Percentiles rank a stretch among this genome's conserved stretches.
phyloP scores from a whole-genome alignment of 2,329 filamentous ascomycete species.

The Hypomyces rosellus region DNA sequence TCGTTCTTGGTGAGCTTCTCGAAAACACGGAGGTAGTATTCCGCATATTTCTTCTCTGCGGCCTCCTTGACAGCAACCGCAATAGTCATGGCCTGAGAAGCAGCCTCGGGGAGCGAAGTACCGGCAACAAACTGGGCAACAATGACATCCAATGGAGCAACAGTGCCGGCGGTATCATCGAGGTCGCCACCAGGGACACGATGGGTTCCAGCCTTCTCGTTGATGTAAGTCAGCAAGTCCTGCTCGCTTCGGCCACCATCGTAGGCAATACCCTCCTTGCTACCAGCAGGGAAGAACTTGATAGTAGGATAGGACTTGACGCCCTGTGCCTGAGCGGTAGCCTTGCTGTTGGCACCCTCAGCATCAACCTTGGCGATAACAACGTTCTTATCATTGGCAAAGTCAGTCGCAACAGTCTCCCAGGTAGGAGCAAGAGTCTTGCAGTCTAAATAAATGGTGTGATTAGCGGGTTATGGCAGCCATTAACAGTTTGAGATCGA shows the following conservation, averaged over 20 bases:
- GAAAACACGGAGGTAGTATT: constrained; percentile 91
- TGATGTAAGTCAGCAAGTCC: constrained; percentile 74
- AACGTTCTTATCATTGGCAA: constrained; percentile 68
- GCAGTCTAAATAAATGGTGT: constrained; percentile 62
- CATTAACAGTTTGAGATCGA: not conserved
- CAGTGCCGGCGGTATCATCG: constrained; percentile 71
- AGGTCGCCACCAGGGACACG: constrained; percentile 75
- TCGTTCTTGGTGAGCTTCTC: constrained; percentile 75
- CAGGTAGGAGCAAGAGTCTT: constrained; percentile 86
- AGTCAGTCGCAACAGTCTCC: constrained; percentile 81
- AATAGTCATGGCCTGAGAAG: constrained; percentile 65
- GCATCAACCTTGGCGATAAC: constrained; percentile 93
- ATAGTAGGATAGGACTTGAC: constrained; percentile 91
- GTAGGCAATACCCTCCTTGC: constrained; percentile 66
- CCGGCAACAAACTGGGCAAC: constrained; percentile 67
- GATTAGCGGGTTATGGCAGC: constrained; percentile 3
- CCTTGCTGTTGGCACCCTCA: constrained; percentile 80
- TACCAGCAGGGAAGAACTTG: constrained; percentile 91
- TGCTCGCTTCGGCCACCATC: constrained; percentile 68
- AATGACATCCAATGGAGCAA: constrained; percentile 69
- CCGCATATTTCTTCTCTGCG: constrained; percentile 67
- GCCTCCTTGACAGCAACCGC: constrained; percentile 58
- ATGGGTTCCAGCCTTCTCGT: constrained; percentile 83
- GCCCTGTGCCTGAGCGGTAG: constrained; percentile 66
- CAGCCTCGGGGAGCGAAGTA: constrained; percentile 54